Conservation (phyloP, 805 yeast genomes). For the Novakomyces olei region DNA sequence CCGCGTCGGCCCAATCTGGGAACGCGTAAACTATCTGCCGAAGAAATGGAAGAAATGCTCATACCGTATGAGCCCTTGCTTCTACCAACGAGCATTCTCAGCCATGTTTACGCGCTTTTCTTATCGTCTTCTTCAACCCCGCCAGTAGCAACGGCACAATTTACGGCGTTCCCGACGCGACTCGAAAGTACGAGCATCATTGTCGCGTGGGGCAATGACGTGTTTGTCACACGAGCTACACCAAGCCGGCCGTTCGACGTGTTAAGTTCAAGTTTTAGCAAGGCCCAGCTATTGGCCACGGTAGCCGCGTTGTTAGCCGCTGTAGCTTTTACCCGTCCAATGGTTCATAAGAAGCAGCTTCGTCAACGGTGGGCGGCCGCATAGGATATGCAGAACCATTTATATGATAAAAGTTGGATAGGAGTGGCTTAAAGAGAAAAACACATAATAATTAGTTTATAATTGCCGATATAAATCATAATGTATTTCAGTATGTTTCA, state of each 20-base stretch:
- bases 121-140: too few relatives aligned
- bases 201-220: constrained; percentile 45
- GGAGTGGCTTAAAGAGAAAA: too few relatives aligned
- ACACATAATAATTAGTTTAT: too few relatives aligned
- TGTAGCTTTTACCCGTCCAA: constrained; percentile 31
- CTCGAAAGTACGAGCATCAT: constrained; percentile 59
- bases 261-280: constrained; percentile 45
- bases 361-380: constrained; percentile 38
- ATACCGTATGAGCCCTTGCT: constrained; percentile 52
- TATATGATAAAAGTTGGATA: too few relatives aligned
- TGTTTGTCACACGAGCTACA: constrained; percentile 52
- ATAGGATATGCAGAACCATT: too few relatives aligned
- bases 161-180: constrained; percentile 28
- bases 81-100: too few relatives aligned
- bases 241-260: constrained; percentile 75
- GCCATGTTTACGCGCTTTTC: too few relatives aligned
- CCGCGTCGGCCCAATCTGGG: constrained; percentile 44
- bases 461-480: too few relatives aligned
- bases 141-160: too few relatives aligned
- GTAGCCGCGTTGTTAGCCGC: constrained; percentile 28
- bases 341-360: constrained; percentile 32
- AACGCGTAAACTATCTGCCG: constrained; percentile 20
- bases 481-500: too few relatives aligned
- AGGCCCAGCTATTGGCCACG: constrained; percentile 37
- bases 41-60: constrained; percentile 37